phyloP scores from a whole-genome alignment of 169 alveolate species.

The Plasmodium coatneyi region DNA sequence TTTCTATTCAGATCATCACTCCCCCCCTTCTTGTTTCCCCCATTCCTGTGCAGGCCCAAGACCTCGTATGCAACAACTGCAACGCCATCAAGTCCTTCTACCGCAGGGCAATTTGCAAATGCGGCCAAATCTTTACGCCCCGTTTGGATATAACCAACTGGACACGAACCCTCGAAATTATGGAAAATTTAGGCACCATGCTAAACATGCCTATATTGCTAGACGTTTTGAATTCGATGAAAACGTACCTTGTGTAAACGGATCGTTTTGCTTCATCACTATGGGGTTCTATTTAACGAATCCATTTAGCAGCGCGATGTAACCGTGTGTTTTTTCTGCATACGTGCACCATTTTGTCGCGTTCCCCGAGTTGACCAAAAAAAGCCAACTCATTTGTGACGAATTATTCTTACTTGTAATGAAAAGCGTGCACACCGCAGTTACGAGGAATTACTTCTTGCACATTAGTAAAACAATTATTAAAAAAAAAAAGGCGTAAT shows the following conservation, averaged over 20 bases:
- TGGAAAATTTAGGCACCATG: constrained; percentile 63
- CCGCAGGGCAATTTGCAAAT: constrained; percentile 68
- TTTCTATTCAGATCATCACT: not conserved
- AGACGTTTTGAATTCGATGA: constrained; percentile 63
- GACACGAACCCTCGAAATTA: constrained; percentile 51
- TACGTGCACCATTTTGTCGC: not conserved
- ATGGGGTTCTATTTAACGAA: not conserved
- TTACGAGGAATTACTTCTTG: not conserved
- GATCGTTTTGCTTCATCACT: not conserved
- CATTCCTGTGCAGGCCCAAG: constrained; percentile 51
- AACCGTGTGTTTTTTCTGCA: not conserved
- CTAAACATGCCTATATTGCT: constrained; percentile 50
- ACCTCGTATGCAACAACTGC: constrained; percentile 62
- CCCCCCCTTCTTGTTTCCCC: not conserved
- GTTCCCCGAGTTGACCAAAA: not conserved
- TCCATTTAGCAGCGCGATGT: not conserved
- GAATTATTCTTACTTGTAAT: constrained; percentile 2
- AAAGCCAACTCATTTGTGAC: constrained; percentile 2
- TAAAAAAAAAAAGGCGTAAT: not conserved
- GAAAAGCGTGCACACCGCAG: not conserved
- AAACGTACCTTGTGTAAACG: constrained; percentile 48
- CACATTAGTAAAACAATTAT: constrained; percentile 10
- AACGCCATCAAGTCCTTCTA: constrained; percentile 67
- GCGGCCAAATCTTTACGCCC: constrained; percentile 52
- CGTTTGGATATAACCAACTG: constrained; percentile 52